Evolutionary conservation across 306 rosid genomes (phyloP).

Genomic region (Astragalus glycyphyllos): DNA sequence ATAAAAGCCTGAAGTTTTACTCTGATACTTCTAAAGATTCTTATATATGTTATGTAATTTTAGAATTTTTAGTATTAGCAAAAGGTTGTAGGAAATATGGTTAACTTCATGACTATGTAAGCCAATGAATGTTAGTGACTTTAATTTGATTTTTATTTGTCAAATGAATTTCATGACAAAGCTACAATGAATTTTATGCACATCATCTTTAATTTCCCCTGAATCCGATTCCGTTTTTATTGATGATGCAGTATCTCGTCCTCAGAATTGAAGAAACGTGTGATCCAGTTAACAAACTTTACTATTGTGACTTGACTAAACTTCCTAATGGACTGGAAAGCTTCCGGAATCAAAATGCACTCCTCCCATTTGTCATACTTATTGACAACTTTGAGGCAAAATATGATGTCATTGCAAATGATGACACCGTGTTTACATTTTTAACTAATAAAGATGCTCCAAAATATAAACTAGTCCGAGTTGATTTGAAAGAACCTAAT

Average conservation of each 20-base stretch:
- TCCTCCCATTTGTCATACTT: slow-evolving; percentile 75
- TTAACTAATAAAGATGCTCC: slow-evolving; percentile 95
- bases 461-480: slow-evolving; percentile 83
- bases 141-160: slow-evolving; percentile 34
- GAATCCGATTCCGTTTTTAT: slow-evolving; percentile 34
- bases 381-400: slow-evolving; percentile 50
- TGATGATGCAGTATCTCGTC: slow-evolving; percentile 72
- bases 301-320: slow-evolving; percentile 76
- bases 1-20: slow-evolving; percentile 27
- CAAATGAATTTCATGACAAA: slow-evolving; percentile 6
- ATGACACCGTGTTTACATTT: slow-evolving; percentile 81
- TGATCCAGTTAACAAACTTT: slow-evolving; percentile 92
- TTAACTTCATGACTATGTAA: slow-evolving; percentile 34
- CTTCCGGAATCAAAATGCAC: slow-evolving; percentile 59
- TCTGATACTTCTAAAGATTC: neutral
- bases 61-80: slow-evolving; percentile 4
- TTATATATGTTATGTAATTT: slow-evolving; percentile 12
- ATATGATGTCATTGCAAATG: slow-evolving; percentile 81
- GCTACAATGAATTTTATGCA: slow-evolving; percentile 4
- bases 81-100: slow-evolving; percentile 11
- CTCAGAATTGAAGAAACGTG: slow-evolving; percentile 71
- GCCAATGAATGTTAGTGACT: slow-evolving; percentile 18
- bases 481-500: slow-evolving; percentile 78
- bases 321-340: slow-evolving; percentile 75
- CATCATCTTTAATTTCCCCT: slow-evolving; percentile 15